Evolutionary conservation across 306 rosid genomes (phyloP), one percentile per base, ranked within the genome.

Genomic region (Malus orientalis): DNA sequence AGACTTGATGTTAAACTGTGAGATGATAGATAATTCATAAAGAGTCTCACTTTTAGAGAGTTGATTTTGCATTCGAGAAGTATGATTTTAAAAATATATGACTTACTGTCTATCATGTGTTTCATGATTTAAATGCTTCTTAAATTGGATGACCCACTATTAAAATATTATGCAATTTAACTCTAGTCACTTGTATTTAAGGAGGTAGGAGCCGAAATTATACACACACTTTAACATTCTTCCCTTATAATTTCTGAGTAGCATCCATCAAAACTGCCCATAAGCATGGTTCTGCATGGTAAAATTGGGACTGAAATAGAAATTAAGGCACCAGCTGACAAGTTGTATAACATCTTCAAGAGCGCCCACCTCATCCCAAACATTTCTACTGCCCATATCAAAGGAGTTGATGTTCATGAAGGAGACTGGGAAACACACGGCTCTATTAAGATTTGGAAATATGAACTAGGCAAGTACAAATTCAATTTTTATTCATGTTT

Each of bases 401-500:
- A 80, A 7, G 81, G 53, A 12, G 85, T 82, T 23, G 57, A 80
- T 38, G 73, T 85, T 30, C 84, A 82, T 58, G 79, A 80, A 73
- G 89, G 86, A 66, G 86, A 85, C 5, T 85, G 89, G 86, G 82
- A 82, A 22, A 69, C 57, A 19, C 76, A 82, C 15, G 86, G 86
- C 55, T 64, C 81, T 8, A 14, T 82, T 45, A 85, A 82, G 73
- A 33, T 51, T 11, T 85, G 89, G 86, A 77, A 73, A 4, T 83
- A 80, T 47, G 40, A 70, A 0, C 9, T 81, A 3, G 89, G 70
- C 33, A 36, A 4, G 6, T 38, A 2, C 22, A 10, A 30, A 1
- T 18, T 30, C 40, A 63, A 2, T 29, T 29, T 15, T 23, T 8
- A 15, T 60, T 30, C 11, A 11, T 30, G 68, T 15, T 60, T 59